These are phyloP conservation scores for Leccinum fibrillosum DNA, from an alignment of 768 basidiomycete species.

Conservation along the genomic window DNA sequence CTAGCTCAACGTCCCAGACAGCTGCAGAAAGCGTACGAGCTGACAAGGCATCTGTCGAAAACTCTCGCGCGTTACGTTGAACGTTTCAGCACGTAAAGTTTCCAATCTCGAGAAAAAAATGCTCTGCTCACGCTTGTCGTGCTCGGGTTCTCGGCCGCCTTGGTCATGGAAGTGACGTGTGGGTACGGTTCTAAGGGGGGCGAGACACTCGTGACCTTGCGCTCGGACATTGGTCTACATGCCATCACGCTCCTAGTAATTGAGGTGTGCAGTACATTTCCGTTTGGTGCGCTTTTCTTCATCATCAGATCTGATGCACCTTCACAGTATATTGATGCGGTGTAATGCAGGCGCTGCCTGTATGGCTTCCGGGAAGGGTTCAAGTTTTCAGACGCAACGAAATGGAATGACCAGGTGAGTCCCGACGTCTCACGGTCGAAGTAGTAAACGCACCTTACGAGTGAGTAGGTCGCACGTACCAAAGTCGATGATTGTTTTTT, in stretches of 20 bases:
- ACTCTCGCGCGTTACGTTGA: not conserved
- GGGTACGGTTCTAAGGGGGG: not conserved
- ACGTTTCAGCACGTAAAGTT: not conserved
- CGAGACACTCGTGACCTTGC: constrained; percentile 1
- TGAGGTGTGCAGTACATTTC: not conserved
- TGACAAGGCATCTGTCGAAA: not conserved
- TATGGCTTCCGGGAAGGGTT: not conserved
- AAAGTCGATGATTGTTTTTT: not conserved
- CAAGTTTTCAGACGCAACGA: too few species aligned
- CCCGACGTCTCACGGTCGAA: not conserved
- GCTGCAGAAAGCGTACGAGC: not conserved
- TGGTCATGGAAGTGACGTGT: not conserved
- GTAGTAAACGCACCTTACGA: not conserved
- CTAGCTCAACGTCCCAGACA: too few species aligned
- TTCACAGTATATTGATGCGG: too few species aligned
- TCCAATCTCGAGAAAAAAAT: not conserved
- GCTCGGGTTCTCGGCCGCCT: not conserved
- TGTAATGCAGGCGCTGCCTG: not conserved
- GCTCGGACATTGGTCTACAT: not conserved
- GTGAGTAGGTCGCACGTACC: not conserved
- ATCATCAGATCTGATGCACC: too few species aligned
- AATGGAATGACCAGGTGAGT: too few species aligned
- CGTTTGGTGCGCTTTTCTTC: not conserved
- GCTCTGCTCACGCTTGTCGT: not conserved
- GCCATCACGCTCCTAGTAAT: not conserved